Base-by-base conservation (phyloP, 352 stramenopile species). In the Phytophthora boehmeriae region DNA sequence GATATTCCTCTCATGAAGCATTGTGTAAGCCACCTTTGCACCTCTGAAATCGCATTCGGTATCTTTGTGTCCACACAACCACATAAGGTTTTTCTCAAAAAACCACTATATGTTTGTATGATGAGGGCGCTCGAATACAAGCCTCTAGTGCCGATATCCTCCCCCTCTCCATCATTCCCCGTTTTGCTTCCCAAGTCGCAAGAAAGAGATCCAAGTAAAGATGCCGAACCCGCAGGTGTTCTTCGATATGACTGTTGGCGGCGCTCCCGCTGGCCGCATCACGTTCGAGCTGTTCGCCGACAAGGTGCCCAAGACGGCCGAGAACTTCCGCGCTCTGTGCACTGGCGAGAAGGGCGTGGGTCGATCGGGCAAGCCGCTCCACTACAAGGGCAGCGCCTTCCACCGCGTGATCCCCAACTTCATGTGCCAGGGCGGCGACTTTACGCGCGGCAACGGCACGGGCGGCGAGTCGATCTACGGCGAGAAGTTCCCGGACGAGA, bases 261-360 rank as follows among this genome's bases (percentile, higher is more conserved):
- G 93, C 41, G 78, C 82, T 50, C 72, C 93, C 47, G 83, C 80
- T 11, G 97, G 97, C 60, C 82, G 97, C 57, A 97, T 99, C 55
- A 71, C 64, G 53, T 86, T 93, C 44, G 84, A 93, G 76, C 77
- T 96, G 59, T 95, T 92, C 66, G 85, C 78, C 36, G 82, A 96
- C 77, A 92, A 90, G 74, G 86, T 95, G 32, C 86, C 86, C 56
- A 96, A 97, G 68, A 99, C 97, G 2, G 97, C 90, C 0, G 97
- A 99, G 75, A 99, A 99, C 83, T 99, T 99, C 83, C 83, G 97
- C 54, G 93, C 88, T 35, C 71, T 99, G 22, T 99, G 97, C 73
- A 99, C 97, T 32, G 98, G 98, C 63, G 98, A 99, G 78, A 92
- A 98, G 79, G 96, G 97, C 64, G 44, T 92, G 43, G 82, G 83